Base-by-base conservation (phyloP, 257 asterid genomes). In the Forsythia viridissima region DNA sequence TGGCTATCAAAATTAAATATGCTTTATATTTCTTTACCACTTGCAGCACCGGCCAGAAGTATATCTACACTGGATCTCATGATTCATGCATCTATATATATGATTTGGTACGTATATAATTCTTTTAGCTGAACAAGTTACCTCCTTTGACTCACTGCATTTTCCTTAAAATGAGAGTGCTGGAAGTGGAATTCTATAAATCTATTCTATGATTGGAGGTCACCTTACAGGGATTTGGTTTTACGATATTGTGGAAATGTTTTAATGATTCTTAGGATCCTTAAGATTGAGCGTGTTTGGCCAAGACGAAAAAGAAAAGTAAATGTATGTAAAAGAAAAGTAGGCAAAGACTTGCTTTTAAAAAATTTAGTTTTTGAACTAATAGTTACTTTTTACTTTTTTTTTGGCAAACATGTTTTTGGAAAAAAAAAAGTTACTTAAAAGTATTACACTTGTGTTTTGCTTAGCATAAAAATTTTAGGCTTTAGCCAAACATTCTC, bases 31-130 rank as follows among this genome's bases (percentile, higher is more conserved):
- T 73, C 20, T 46, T 37, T 37, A 43, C 75, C 18, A 15, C 76
- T 84, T 72, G 86, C 94, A 94, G 98, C 90, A 92, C 98, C 1
- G 98, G 97, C n/a, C 97, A 90, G 85, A 92, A 89, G 82, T 92
- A 91, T 78, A 91, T 94, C 84, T 94, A 94, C 88, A 94, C 98
- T 4, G 98, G 97, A 41, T 94, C 98, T 30, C 90, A 89, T 71
- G 97, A 94, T 78, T 82, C 91, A 4, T 89, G 86, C 85, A 76
- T 92, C 75, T 90, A 94, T 48, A 81, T 94, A 63, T 94, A 94
- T 74, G 98, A 94, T 86, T 76, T 94, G 97, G 96, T 94, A 91
- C 12, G 94, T 75, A n/a, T 75, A 55, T 16, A 67, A 72, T 36
- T 41, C 11, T 34, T 57, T 16, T 74, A 7, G 36, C 18, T 10